Evolutionary conservation across 768 basidiomycete species (phyloP), one percentile per base, ranked within the genome.

Genomic region (Lyophyllum shimeji): DNA sequence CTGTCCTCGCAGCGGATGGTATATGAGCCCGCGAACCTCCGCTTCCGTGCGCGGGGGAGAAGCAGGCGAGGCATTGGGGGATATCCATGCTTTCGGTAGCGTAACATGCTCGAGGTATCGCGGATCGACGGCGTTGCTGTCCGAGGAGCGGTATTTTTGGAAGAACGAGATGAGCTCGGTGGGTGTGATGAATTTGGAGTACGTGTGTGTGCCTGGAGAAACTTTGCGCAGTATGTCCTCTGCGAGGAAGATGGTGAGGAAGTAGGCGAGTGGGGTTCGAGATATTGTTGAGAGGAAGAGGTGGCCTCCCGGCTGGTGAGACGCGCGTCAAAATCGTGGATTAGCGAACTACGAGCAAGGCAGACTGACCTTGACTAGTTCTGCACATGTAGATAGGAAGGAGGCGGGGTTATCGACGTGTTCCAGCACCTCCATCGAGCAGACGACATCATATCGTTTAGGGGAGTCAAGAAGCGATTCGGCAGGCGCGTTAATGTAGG

Each of bases 351-450:
- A 12, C 2, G 29, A 5, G 3, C 39, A 18, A 7, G 6, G n/a
- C 6, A n/a, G 13, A 57, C 82, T 40, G 59, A 94, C 95, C 76
- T 97, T 98, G 61, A 96, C 83, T 27, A 98, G 81, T 55, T 87
- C 79, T 0, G 90, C 90, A 61, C 94, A 89, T 37, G 87, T 84
- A 25, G 82, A 76, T 47, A 99, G 79, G 70, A 99, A 99, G 7
- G 80, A 78, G 6, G 83, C 77, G 1, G 97, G 95, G 65, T 96
- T 88, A 67, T 97, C 91, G 49, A 99, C 97, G 66, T 99, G 97
- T 73, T 99, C 97, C 27, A 99, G 68, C 7, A 99, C 96, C 70
- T 99, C 97, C 93, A 98, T 93, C 9, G 95, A 90, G 67, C 94
- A 97, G 13, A 99, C 95, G 18, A 95, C 82, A 68, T 98, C 96